Conservation (phyloP, 176 grass and related monocot species). For the Panicum miliaceum region DNA sequence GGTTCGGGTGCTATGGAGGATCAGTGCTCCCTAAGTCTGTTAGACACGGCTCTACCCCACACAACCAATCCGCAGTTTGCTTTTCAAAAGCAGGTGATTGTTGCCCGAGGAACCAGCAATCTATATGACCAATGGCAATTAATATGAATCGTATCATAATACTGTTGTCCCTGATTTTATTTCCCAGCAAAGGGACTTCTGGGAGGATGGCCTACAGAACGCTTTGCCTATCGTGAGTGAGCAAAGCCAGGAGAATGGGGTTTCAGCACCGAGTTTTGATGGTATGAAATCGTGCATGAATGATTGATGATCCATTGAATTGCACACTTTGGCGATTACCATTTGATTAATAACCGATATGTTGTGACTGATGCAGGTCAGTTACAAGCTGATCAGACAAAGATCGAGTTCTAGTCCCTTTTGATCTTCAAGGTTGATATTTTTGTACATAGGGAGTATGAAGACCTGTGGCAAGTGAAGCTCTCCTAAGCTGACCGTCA, state of each 20-base stretch:
- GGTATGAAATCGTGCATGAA: conserved; percentile 19
- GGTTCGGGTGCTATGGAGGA: conserved; percentile 33
- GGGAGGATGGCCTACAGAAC: conserved; percentile 68
- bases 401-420: conserved; percentile 44
- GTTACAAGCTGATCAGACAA: conserved; percentile 42
- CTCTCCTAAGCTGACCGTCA: conserved; percentile 45
- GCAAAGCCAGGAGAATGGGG: conserved; percentile 48
- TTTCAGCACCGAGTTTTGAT: conserved; percentile 52
- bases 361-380: conserved; percentile 33
- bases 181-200: conserved; percentile 65
- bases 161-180: conserved; percentile 7
- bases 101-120: conserved; percentile 23
- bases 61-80: conserved; percentile 44
- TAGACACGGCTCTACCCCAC: conserved; percentile 55
- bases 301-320: conserved; percentile 22
- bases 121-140: neutral
- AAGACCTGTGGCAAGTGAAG: conserved; percentile 45
- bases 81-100: conserved; percentile 85
- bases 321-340: neutral
- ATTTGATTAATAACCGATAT: neutral
- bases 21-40: conserved; percentile 50
- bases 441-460: conserved; percentile 59
- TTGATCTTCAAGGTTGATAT: conserved; percentile 28
- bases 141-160: conserved; percentile 47
- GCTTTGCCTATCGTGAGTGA: conserved; percentile 45